phyloP scores from a whole-genome alignment of 2,329 filamentous ascomycete genomes.

The Pseudopyricularia cyperi region DNA sequence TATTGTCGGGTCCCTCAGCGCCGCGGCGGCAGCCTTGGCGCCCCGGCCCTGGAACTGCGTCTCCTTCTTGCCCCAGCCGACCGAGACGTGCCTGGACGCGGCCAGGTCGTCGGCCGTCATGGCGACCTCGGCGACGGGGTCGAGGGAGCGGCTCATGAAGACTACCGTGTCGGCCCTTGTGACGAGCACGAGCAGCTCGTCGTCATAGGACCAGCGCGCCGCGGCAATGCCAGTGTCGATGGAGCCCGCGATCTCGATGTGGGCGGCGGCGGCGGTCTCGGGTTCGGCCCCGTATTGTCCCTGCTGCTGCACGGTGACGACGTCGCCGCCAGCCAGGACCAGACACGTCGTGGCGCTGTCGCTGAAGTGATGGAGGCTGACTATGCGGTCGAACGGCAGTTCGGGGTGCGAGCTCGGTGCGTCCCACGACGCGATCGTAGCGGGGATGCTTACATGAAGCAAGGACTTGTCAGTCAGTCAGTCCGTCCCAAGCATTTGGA shows the following conservation, averaged over 20 bases:
- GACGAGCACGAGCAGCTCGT: conserved; percentile 74
- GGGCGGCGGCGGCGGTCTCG: conserved; percentile 49
- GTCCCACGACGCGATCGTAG: conserved; percentile 71
- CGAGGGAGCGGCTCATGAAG: conserved; percentile 88
- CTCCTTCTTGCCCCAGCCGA: conserved; percentile 97
- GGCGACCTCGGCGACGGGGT: conserved; percentile 62
- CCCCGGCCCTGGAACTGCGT: conserved; percentile 94
- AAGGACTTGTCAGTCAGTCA: not conserved
- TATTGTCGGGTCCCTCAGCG: conserved; percentile 78
- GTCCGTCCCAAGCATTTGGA: not conserved
- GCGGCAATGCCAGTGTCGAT: conserved; percentile 85
- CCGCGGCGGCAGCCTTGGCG: conserved; percentile 49
- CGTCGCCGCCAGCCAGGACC: conserved; percentile 81
- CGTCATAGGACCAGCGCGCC: conserved; percentile 88
- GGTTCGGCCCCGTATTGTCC: conserved; percentile 28
- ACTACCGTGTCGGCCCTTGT: conserved; percentile 70
- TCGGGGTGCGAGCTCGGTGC: conserved; percentile 69
- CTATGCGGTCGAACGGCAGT: conserved; percentile 58
- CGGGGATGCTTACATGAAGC: conserved; percentile 14
- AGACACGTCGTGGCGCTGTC: conserved; percentile 69
- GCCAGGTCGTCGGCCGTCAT: conserved; percentile 68
- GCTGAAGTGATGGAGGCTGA: conserved; percentile 74
- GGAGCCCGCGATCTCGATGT: conserved; percentile 90
- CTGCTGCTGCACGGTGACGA: conserved; percentile 65
- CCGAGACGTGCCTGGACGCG: conserved; percentile 85